phyloP scores from a whole-genome alignment of 805 yeast genomes.

The Lipomyces starkeyi region DNA sequence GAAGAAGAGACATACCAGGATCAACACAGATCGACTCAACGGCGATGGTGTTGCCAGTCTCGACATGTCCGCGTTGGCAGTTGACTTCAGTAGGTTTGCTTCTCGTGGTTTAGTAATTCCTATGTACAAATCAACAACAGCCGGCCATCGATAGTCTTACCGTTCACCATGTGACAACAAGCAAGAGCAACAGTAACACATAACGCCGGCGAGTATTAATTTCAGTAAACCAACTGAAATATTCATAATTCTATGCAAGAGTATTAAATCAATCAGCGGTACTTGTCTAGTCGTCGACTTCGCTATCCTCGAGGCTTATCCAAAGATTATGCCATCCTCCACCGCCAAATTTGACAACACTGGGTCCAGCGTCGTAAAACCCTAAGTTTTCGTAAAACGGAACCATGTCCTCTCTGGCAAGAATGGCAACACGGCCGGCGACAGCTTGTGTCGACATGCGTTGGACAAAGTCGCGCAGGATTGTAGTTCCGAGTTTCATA shows the following conservation, averaged over 20 bases:
- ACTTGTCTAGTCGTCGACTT: conserved; percentile 50
- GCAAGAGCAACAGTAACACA: not conserved
- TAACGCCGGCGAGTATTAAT: not conserved
- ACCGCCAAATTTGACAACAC: conserved; percentile 64
- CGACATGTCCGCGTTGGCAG: conserved; percentile 66
- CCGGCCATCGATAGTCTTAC: not conserved
- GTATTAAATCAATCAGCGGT: conserved; percentile 23
- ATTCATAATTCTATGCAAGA: conserved; percentile 3
- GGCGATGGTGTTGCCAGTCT: conserved; percentile 74
- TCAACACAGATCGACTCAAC: conserved; percentile 81
- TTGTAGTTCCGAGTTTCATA: conserved; percentile 77
- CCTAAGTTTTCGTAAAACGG: conserved; percentile 85
- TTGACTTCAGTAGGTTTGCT: conserved; percentile 25
- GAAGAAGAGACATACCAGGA: conserved; percentile 49
- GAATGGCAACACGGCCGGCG: conserved; percentile 70
- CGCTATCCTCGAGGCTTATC: conserved; percentile 46
- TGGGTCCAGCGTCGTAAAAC: conserved; percentile 69
- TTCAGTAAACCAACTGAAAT: not conserved
- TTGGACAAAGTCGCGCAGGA: conserved; percentile 88
- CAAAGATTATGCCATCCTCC: conserved; percentile 65
- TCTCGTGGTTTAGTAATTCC: not conserved
- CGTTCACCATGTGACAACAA: not conserved
- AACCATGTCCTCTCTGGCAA: conserved; percentile 70
- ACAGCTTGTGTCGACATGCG: conserved; percentile 85
- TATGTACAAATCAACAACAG: not conserved